Evolutionary conservation across 192 early-diverging fungal species (phyloP).

Genomic region (Cladochytrium replicatum): DNA sequence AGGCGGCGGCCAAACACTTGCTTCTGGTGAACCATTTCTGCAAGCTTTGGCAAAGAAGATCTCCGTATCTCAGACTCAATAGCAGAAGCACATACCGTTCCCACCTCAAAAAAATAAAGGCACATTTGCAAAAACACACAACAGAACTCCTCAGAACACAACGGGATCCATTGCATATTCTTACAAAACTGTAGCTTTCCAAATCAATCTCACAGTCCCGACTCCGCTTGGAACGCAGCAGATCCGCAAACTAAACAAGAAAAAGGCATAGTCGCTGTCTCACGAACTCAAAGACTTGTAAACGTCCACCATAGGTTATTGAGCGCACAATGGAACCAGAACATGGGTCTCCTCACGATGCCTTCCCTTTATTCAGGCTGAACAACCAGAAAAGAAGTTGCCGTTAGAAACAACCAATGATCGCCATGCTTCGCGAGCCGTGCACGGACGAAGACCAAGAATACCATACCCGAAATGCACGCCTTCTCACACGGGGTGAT

Average conservation of each 20-base stretch:
- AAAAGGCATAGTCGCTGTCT: background rate
- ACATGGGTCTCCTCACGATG: background rate
- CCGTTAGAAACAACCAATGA: slow-evolving; percentile 42
- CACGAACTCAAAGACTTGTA: background rate
- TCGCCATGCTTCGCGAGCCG: slow-evolving; percentile 30
- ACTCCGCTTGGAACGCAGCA: background rate
- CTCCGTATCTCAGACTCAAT: no score
- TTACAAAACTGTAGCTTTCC: no score
- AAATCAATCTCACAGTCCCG: no score
- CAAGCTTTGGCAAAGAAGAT: no score
- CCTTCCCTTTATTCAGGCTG: background rate
- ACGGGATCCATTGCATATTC: no score
- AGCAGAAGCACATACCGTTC: no score
- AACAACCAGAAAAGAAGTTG: slow-evolving; percentile 45
- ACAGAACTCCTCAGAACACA: no score
- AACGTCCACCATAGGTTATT: background rate
- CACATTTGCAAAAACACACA: no score
- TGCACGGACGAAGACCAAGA: slow-evolving; percentile 30
- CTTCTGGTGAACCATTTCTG: no score
- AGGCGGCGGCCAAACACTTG: no score
- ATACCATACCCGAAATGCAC: slow-evolving; percentile 53
- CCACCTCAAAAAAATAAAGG: no score
- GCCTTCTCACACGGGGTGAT: slow-evolving; percentile 38
- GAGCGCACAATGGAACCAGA: background rate
- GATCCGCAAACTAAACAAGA: background rate